These are phyloP conservation scores for Blastocystis sp. DNA, from an alignment of 352 stramenopile genomes.

Conservation along the genomic window DNA sequence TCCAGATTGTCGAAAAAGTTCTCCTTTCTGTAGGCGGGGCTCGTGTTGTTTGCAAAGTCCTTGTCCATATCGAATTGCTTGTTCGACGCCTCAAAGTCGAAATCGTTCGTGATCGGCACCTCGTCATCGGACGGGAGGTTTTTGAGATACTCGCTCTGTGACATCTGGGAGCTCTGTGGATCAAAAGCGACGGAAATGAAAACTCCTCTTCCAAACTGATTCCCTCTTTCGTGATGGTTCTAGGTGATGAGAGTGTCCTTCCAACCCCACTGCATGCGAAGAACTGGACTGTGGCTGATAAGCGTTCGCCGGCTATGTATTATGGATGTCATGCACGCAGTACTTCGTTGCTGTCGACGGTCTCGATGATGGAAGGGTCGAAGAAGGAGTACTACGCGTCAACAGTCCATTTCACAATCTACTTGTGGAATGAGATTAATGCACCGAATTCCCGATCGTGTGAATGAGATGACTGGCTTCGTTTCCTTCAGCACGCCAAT, in stretches of 20 bases:
- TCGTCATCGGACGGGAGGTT: too few relatives aligned
- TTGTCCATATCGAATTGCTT: slow-evolving; percentile 48
- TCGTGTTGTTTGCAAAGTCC: background rate
- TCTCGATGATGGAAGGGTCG: slow-evolving; percentile 25
- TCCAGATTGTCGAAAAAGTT: slow-evolving; percentile 60
- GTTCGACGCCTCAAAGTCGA: slow-evolving; percentile 66
- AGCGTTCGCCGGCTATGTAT: too few relatives aligned
- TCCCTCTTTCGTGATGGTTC: too few relatives aligned
- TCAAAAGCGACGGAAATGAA: too few relatives aligned
- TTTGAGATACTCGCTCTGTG: too few relatives aligned
- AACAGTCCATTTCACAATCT: background rate
- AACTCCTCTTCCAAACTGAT: slow-evolving; percentile 2
- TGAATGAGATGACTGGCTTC: slow-evolving; percentile 47
- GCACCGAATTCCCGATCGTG: slow-evolving; percentile 18
- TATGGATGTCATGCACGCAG: background rate
- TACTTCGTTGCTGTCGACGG: background rate
- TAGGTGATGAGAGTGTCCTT: too few relatives aligned
- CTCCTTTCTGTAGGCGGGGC: slow-evolving; percentile 50
- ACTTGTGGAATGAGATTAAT: slow-evolving; percentile 62
- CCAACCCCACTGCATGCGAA: too few relatives aligned
- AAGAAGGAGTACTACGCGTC: slow-evolving; percentile 55
- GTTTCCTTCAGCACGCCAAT: slow-evolving; percentile 51
- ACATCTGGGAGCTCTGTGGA: too few relatives aligned
- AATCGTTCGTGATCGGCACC: slow-evolving; percentile 46
- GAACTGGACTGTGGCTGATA: too few relatives aligned